A percentile compares a stretch with the other conserved stretches of the same genome.
Evolutionary conservation across 495 filamentous ascomycete genomes (phyloP).

Genomic region (Platismatia glauca): DNA sequence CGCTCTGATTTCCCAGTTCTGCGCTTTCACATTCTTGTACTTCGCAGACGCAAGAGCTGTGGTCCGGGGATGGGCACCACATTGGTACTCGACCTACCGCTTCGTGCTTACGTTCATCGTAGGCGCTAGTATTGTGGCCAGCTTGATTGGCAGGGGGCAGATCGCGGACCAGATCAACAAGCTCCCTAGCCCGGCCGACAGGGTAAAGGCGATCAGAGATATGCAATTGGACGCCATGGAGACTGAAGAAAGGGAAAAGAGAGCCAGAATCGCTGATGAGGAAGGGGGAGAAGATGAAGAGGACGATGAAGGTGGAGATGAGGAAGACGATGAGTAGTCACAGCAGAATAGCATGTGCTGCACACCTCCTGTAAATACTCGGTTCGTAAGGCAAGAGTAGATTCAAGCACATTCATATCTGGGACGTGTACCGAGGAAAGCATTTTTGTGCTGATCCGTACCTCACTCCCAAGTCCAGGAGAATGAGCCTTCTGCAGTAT

Average conservation of each 20-base stretch:
- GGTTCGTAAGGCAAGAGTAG: background rate
- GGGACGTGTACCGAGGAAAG: too few species aligned
- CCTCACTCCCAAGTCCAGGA: too few species aligned
- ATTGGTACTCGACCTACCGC: constrained; percentile 89
- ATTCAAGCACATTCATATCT: too few species aligned
- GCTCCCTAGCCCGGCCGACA: constrained; percentile 44
- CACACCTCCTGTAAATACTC: background rate
- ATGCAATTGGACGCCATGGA: constrained; percentile 47
- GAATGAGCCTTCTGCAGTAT: too few species aligned
- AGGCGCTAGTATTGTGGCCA: constrained; percentile 76
- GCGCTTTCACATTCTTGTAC: constrained; percentile 82
- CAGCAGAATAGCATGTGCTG: background rate
- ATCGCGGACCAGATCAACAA: constrained; percentile 52
- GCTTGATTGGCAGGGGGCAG: constrained; percentile 76
- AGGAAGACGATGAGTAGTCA: constrained; percentile 12
- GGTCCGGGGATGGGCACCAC: constrained; percentile 69
- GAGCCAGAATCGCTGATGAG: constrained; percentile 35
- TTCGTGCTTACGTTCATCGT: constrained; percentile 94
- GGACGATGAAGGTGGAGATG: constrained; percentile 31
- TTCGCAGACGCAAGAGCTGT: constrained; percentile 75
- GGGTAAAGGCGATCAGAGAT: constrained; percentile 55
- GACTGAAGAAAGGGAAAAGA: constrained; percentile 50
- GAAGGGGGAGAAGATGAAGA: constrained; percentile 32
- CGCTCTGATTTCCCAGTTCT: constrained; percentile 84
- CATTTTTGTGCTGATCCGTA: too few species aligned